Evolutionary conservation across 1,284 basidiomycete species (phyloP).

Genomic region (Filobasidium uniguttulatum): DNA sequence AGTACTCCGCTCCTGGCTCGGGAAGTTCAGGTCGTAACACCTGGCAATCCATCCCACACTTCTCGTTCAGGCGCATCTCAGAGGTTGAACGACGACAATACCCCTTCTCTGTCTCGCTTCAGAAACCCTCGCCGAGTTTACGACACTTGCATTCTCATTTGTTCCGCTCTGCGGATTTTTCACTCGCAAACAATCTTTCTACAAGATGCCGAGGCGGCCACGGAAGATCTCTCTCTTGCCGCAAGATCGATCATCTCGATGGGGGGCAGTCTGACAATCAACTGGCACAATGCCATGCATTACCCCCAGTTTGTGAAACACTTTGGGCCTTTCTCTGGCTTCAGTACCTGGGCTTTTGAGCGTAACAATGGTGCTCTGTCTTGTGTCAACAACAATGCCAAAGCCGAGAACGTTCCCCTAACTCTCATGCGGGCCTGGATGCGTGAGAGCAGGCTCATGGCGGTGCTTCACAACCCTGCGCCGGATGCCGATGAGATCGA

Average conservation of each 20-base stretch:
- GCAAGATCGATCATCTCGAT: neutral
- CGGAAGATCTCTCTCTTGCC: neutral
- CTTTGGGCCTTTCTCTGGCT: neutral
- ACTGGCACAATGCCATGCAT: neutral
- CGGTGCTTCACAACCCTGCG: neutral
- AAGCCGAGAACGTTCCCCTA: neutral
- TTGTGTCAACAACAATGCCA: neutral
- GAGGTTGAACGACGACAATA: no score
- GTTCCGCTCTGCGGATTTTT: neutral
- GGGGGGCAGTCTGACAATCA: neutral
- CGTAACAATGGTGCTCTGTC: neutral
- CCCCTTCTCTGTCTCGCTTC: no score
- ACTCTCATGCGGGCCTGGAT: neutral
- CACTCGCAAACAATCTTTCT: neutral
- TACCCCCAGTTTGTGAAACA: neutral
- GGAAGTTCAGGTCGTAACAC: no score
- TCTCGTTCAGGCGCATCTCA: no score
- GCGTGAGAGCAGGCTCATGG: neutral
- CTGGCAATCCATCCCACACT: no score
- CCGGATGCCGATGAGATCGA: neutral
- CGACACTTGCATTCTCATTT: neutral
- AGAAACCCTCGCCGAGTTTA: no score
- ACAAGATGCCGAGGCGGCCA: neutral
- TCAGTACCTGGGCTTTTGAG: neutral
- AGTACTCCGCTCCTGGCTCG: no score